Percentiles rank a stretch among this genome's conserved stretches.
These are phyloP conservation scores for Trichopus zeylanicus DNA, from an alignment of 116 monocot species.

Conservation along the genomic window DNA sequence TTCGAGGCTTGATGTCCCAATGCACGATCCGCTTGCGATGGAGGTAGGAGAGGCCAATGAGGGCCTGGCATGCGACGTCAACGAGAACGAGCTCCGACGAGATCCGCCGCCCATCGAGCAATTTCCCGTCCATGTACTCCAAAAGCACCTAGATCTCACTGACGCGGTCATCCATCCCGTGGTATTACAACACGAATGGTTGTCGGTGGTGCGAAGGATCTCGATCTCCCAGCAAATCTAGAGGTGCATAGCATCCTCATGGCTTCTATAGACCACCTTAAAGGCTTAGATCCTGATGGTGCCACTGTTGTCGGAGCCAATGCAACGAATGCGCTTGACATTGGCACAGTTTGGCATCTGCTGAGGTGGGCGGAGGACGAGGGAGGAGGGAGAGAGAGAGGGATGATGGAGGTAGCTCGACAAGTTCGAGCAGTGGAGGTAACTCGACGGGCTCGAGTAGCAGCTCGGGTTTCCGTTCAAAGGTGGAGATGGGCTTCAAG, in stretches of 20 bases:
- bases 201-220: slow-evolving; percentile 39
- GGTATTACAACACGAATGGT: slow-evolving; percentile 37
- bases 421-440: no score
- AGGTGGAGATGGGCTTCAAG: no score
- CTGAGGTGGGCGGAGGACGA: not conserved
- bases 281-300: slow-evolving; percentile 27
- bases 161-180: slow-evolving; percentile 37
- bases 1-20: slow-evolving; percentile 57
- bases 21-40: slow-evolving; percentile 40
- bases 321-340: slow-evolving; percentile 28
- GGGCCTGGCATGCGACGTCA: slow-evolving; percentile 33
- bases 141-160: slow-evolving; percentile 49
- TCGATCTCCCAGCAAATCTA: slow-evolving; percentile 53
- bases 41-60: slow-evolving; percentile 38
- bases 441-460: no score
- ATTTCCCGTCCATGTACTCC: slow-evolving; percentile 49
- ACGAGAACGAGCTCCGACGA: slow-evolving; percentile 26
- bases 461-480: no score
- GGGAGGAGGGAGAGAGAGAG: not conserved
- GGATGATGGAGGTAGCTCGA: slow-evolving; percentile 13
- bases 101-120: slow-evolving; percentile 27
- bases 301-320: slow-evolving; percentile 37
- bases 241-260: slow-evolving; percentile 33
- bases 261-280: slow-evolving; percentile 41
- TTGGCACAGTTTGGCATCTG: slow-evolving; percentile 16